A percentile compares a stretch with the other conserved stretches of the same genome.
Conservation (phyloP, 2,329 filamentous ascomycete genomes). For the Alternaria tenuissima region DNA sequence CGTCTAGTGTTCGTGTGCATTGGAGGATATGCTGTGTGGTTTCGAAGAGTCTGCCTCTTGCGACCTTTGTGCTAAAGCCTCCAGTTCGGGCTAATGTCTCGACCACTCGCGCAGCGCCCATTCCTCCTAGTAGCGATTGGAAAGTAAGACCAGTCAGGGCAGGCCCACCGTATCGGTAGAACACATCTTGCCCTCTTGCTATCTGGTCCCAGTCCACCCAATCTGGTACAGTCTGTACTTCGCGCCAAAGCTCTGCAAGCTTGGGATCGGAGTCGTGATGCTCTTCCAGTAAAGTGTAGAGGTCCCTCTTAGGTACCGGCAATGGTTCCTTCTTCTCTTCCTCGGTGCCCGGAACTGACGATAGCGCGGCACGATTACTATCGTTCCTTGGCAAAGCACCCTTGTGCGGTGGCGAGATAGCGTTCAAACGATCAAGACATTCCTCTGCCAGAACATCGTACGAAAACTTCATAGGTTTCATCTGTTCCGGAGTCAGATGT, state of each 20-base stretch:
- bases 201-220: constrained; percentile 85
- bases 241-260: constrained; percentile 67
- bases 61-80: constrained; percentile 74
- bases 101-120: constrained; percentile 76
- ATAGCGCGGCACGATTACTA: constrained; percentile 36
- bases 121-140: constrained; percentile 72
- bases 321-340: constrained; percentile 46
- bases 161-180: constrained; percentile 77
- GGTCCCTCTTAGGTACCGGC: constrained; percentile 59
- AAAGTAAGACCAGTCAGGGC: constrained; percentile 71
- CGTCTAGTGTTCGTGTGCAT: constrained; percentile 70
- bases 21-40: constrained; percentile 80
- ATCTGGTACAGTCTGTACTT: constrained; percentile 71
- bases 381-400: constrained; percentile 52
- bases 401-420: constrained; percentile 62
- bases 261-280: constrained; percentile 66
- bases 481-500: constrained; percentile 68
- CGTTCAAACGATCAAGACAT: constrained; percentile 69
- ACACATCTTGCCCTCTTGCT: constrained; percentile 75
- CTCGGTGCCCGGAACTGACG: constrained; percentile 38
- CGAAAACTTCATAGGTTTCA: constrained; percentile 67
- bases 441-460: constrained; percentile 76
- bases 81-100: constrained; percentile 78
- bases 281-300: constrained; percentile 69
- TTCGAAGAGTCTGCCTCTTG: constrained; percentile 71